A percentile compares a stretch with the other conserved stretches of the same genome.
phyloP scores from a whole-genome alignment of 129 eudicot genomes.

The Helianthus annuus region HanXRQr2.0-SUNRISE NC_035437.2:78652282-78652781 shows the following conservation, averaged over 20 bases:
- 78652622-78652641: constrained; percentile 95
- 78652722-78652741: background rate
- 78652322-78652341: too few species aligned
- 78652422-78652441: background rate
- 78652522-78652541: background rate
- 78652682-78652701: background rate
- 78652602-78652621: constrained; percentile 95
- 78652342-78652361: too few species aligned
- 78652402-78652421: background rate
- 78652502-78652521: background rate
- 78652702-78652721: background rate
- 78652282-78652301: too few species aligned
- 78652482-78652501: background rate
- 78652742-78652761: too few species aligned
- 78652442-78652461: background rate
- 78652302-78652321: too few species aligned
- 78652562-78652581: constrained; percentile 45
- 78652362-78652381: too few species aligned
- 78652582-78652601: constrained; percentile 93
- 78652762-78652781: too few species aligned
- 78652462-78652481: background rate
- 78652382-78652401: too few species aligned
- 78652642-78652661: constrained; percentile 65
- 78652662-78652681: constrained; percentile 4
- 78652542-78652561: background rate